Conservation (phyloP, 2,329 filamentous ascomycete genomes). For the Rutstroemia sp. region DNA sequence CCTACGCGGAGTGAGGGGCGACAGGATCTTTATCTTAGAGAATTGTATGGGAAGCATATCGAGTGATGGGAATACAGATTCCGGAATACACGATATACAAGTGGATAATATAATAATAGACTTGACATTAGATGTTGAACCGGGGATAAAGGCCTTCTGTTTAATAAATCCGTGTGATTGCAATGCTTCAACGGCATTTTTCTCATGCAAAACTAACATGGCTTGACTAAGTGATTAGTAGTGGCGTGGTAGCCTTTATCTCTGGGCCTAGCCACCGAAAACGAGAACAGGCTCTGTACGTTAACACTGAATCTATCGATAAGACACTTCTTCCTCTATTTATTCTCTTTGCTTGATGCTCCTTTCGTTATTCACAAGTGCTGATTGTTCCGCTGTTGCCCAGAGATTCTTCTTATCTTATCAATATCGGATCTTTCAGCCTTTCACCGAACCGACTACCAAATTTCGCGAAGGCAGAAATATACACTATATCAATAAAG, state of each 20-base stretch:
- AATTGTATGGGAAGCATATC: no score
- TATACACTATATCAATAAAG: neutral
- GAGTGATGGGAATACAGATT: no score
- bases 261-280: neutral
- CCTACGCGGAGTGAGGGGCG: no score
- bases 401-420: conserved; percentile 1
- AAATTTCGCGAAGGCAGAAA: neutral
- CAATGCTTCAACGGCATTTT: no score
- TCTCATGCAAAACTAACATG: no score
- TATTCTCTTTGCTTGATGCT: neutral
- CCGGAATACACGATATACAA: no score
- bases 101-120: no score
- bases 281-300: neutral
- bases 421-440: neutral
- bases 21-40: no score
- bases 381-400: neutral
- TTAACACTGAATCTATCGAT: neutral
- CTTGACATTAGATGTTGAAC: no score
- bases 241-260: neutral
- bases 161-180: no score
- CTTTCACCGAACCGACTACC: neutral
- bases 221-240: neutral
- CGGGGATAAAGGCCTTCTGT: no score
- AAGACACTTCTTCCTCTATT: neutral
- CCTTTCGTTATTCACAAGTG: neutral